phyloP scores from a whole-genome alignment of 1,284 basidiomycete species.

The Irpex sp. region DNA sequence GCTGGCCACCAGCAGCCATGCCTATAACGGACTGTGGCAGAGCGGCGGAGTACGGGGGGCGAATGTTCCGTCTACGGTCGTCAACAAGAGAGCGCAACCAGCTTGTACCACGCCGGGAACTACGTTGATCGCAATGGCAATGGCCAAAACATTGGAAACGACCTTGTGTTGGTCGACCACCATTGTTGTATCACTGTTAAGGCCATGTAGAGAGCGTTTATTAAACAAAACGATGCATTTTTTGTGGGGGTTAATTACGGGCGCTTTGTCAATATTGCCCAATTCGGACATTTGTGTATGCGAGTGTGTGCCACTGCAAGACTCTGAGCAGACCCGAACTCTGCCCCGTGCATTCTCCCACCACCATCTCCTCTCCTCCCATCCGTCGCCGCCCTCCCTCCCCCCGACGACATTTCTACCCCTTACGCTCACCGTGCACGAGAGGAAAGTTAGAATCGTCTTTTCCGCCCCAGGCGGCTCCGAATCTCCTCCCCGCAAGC shows the following conservation, averaged over 20 bases:
- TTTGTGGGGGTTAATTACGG: not conserved
- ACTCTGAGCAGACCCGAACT: slow-evolving; percentile 14
- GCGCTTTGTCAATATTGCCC: slow-evolving; percentile 4
- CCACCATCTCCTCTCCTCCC: slow-evolving; percentile 21
- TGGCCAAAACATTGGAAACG: not conserved
- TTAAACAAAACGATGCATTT: not conserved
- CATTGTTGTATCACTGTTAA: not conserved
- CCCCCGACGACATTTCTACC: slow-evolving; percentile 13
- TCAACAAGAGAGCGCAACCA: not conserved
- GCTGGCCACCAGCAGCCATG: not conserved
- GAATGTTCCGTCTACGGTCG: not conserved
- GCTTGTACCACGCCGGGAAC: not conserved
- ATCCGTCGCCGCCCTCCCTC: slow-evolving; percentile 15
- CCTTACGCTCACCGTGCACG: slow-evolving; percentile 5
- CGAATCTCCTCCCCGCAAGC: slow-evolving; percentile 18
- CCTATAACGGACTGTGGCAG: not conserved
- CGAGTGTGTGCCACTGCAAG: slow-evolving; percentile 11
- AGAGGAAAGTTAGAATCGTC: slow-evolving; percentile 2
- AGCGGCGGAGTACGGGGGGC: not conserved
- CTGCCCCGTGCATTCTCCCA: slow-evolving; percentile 22
- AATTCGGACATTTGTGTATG: slow-evolving; percentile 15
- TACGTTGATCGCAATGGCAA: not conserved
- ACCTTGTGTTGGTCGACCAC: not conserved
- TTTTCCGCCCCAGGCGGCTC: slow-evolving; percentile 24
- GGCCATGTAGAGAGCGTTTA: not conserved